Conservation (phyloP, 805 yeast species). For the Zygosaccharomyces rouxii region DNA sequence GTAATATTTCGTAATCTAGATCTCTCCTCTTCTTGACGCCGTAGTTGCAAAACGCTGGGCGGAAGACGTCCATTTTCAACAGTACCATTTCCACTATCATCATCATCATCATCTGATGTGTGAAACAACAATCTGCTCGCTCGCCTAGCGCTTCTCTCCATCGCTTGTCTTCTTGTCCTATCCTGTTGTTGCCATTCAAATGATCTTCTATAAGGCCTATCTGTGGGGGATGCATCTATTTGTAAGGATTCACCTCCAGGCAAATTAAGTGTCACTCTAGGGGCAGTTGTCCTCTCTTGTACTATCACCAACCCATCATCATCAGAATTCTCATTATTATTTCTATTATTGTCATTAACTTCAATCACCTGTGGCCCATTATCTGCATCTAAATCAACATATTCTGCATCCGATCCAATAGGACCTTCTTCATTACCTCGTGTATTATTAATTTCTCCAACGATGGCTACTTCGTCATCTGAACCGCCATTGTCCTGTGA, state of each 20-base stretch:
- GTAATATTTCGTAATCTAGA: slow-evolving; percentile 8
- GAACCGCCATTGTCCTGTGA: not conserved
- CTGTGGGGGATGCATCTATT: slow-evolving; percentile 21
- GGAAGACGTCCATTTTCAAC: slow-evolving; percentile 7
- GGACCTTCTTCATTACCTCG: slow-evolving; percentile 15
- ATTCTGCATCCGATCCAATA: slow-evolving; percentile 27
- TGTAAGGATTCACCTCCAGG: slow-evolving; percentile 29
- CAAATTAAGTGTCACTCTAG: slow-evolving; percentile 22
- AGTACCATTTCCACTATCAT: slow-evolving; percentile 1
- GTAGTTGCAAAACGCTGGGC: slow-evolving; percentile 7
- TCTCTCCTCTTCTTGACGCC: slow-evolving; percentile 11
- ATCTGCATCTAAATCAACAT: slow-evolving; percentile 28
- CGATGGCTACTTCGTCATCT: slow-evolving; percentile 23
- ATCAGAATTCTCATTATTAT: slow-evolving; percentile 14
- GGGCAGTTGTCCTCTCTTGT: slow-evolving; percentile 27
- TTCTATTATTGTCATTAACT: slow-evolving; percentile 5
- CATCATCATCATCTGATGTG: slow-evolving; percentile 13
- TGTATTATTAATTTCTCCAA: slow-evolving; percentile 16
- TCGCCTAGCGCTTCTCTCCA: slow-evolving; percentile 20
- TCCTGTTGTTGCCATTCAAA: slow-evolving; percentile 23
- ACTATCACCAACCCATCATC: slow-evolving; percentile 33
- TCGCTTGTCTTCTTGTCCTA: slow-evolving; percentile 17
- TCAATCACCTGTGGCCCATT: slow-evolving; percentile 8
- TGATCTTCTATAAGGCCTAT: slow-evolving; percentile 28
- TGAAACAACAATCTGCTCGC: slow-evolving; percentile 13